Percentiles rank a stretch among this genome's conserved stretches.
These are phyloP conservation scores for Lepraria neglecta DNA, from an alignment of 495 filamentous ascomycete genomes.

Conservation along the genomic window DNA sequence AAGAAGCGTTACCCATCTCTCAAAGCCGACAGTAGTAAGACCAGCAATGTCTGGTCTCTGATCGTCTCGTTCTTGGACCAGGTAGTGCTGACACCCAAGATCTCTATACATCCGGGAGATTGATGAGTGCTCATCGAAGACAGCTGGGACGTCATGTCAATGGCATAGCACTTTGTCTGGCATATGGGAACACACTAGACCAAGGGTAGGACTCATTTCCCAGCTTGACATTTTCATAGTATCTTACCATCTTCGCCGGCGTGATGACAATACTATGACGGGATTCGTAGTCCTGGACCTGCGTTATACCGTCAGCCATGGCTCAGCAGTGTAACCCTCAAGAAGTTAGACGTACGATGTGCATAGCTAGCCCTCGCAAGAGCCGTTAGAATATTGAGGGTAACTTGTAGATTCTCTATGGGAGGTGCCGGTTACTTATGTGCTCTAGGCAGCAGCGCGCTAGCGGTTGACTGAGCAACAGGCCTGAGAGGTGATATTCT, in stretches of 20 bases:
- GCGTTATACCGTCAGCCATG: constrained; percentile 26
- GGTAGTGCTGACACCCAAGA: constrained; percentile 71
- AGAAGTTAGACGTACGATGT: constrained; percentile 53
- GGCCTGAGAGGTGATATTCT: too few species aligned
- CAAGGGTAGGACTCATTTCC: constrained; percentile 46
- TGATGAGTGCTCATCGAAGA: constrained; percentile 48
- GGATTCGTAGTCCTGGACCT: constrained; percentile 74
- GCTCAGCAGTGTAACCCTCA: not conserved
- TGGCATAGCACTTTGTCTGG: not conserved
- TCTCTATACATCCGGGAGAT: constrained; percentile 70
- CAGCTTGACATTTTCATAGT: not conserved
- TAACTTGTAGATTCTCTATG: too few species aligned
- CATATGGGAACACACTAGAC: constrained; percentile 40
- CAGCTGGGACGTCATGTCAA: constrained; percentile 31
- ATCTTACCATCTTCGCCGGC: constrained; percentile 57
- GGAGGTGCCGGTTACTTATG: too few species aligned
- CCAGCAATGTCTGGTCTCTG: constrained; percentile 64
- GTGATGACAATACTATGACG: constrained; percentile 69
- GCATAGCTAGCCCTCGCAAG: constrained; percentile 66
- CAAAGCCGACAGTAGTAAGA: constrained; percentile 74
- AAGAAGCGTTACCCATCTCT: constrained; percentile 65
- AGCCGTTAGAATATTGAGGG: constrained; percentile 36
- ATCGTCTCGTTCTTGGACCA: constrained; percentile 58
- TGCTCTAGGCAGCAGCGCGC: too few species aligned
- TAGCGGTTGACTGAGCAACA: too few species aligned